Conservation (phyloP, 345 rosid species). For the Cardamine chenopodiifolia region DNA sequence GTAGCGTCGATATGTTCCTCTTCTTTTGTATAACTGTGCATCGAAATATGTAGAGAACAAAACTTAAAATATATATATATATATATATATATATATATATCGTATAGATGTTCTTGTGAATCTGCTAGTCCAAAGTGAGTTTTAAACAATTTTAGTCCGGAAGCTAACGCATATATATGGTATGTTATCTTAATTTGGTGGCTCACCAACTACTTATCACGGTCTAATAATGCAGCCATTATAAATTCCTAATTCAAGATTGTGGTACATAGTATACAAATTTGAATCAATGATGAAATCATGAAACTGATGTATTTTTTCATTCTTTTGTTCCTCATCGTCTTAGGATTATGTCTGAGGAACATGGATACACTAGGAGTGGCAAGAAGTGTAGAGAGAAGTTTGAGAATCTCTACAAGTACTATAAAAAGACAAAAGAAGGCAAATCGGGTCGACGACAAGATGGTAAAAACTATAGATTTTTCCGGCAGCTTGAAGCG, state of each 20-base stretch:
- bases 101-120: not conserved
- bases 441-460: slow-evolving; percentile 83
- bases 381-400: slow-evolving; percentile 97
- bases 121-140: not conserved
- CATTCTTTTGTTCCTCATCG: not conserved
- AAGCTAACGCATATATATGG: not conserved
- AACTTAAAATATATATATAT: too few species aligned
- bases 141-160: not conserved
- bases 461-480: slow-evolving; percentile 91
- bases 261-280: not conserved
- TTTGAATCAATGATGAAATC: not conserved
- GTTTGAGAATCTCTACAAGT: slow-evolving; percentile 87
- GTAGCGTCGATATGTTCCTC: not conserved
- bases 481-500: slow-evolving; percentile 90
- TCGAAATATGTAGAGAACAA: not conserved
- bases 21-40: not conserved
- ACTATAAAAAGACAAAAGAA: slow-evolving; percentile 92
- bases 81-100: too few species aligned
- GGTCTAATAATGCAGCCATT: not conserved
- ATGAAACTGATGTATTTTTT: not conserved
- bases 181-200: too few species aligned
- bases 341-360: slow-evolving; percentile 75
- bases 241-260: not conserved
- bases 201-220: too few species aligned
- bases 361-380: slow-evolving; percentile 85